phyloP scores from a whole-genome alignment of 768 basidiomycete genomes.

The Pulveroboletus sp. region DNA sequence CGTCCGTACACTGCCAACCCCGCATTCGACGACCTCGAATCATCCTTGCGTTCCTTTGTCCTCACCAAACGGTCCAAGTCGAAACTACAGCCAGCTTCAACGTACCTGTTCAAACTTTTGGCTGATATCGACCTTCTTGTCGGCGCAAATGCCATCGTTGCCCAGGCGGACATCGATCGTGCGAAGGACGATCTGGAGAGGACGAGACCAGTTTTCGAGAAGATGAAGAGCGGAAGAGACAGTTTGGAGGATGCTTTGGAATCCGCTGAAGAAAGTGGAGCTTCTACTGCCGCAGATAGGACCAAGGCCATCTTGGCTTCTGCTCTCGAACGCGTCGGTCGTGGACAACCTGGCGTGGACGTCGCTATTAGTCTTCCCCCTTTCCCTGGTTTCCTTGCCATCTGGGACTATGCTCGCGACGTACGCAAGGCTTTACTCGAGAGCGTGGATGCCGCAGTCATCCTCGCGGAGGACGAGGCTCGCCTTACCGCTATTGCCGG shows the following conservation, averaged over 20 bases:
- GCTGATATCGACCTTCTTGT: constrained; percentile 86
- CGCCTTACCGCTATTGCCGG: constrained; percentile 59
- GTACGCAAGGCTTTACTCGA: constrained; percentile 74
- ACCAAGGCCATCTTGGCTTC: constrained; percentile 57
- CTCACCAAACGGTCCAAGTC: constrained; percentile 94
- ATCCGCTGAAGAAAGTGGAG: constrained; percentile 69
- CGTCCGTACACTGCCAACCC: constrained; percentile 61
- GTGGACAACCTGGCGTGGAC: constrained; percentile 67
- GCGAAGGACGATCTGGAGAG: constrained; percentile 67
- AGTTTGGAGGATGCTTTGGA: constrained; percentile 77
- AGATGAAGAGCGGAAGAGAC: constrained; percentile 74
- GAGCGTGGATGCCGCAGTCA: constrained; percentile 77
- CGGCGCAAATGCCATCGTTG: constrained; percentile 82
- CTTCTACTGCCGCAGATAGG: constrained; percentile 45
- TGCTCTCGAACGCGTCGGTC: constrained; percentile 74
- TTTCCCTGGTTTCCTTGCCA: constrained; percentile 77
- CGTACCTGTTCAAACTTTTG: constrained; percentile 87
- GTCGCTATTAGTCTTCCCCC: constrained; percentile 55
- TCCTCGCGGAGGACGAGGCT: constrained; percentile 79
- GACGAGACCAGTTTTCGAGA: constrained; percentile 79
- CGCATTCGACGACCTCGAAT: constrained; percentile 85
- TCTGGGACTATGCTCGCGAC: constrained; percentile 84
- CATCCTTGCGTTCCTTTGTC: constrained; percentile 88
- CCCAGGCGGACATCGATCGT: constrained; percentile 66
- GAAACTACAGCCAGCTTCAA: constrained; percentile 90